These are phyloP conservation scores for Staphylotrichum longicolle DNA, from an alignment of 495 filamentous ascomycete species.

Conservation along the genomic window DNA sequence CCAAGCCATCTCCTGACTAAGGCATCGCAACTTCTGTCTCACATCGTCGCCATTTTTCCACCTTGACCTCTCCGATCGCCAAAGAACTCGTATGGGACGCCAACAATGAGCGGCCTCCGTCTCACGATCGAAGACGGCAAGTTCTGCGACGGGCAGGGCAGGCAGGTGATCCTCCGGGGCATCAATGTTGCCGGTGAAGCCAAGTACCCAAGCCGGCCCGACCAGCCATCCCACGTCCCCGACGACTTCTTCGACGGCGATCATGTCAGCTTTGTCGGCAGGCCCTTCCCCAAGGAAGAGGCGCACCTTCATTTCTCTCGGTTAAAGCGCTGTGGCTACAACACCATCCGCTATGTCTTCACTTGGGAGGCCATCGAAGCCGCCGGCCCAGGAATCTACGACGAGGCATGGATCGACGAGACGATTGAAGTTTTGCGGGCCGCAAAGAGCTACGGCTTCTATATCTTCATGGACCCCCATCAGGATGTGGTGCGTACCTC, in stretches of 20 bases:
- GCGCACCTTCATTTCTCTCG: constrained; percentile 86
- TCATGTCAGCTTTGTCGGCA: constrained; percentile 80
- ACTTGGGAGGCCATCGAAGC: constrained; percentile 99
- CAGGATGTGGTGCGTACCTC: constrained; percentile 77
- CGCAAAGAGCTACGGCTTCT: constrained; percentile 88
- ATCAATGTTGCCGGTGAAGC: constrained; percentile 66
- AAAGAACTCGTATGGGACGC: neutral
- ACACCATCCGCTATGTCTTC: constrained; percentile 92
- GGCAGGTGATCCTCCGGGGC: constrained; percentile 57
- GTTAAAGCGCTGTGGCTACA: constrained; percentile 85
- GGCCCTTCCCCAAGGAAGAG: constrained; percentile 79
- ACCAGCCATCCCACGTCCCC: constrained; percentile 73
- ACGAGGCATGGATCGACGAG: constrained; percentile 88
- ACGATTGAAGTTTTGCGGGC: constrained; percentile 80
- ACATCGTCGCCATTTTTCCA: neutral
- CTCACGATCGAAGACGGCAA: constrained; percentile 77
- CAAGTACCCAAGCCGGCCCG: constrained; percentile 68
- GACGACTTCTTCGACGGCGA: constrained; percentile 91
- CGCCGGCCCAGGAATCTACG: constrained; percentile 87
- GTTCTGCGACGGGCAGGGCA: constrained; percentile 64
- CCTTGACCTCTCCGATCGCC: neutral
- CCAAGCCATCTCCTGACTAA: neutral
- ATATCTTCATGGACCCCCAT: constrained; percentile 96
- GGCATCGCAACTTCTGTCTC: constrained; percentile 1
- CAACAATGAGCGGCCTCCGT: constrained; percentile 48